Evolutionary conservation across 2,329 filamentous ascomycete genomes (phyloP).

Genomic region (Boeremia lycopersici): DNA sequence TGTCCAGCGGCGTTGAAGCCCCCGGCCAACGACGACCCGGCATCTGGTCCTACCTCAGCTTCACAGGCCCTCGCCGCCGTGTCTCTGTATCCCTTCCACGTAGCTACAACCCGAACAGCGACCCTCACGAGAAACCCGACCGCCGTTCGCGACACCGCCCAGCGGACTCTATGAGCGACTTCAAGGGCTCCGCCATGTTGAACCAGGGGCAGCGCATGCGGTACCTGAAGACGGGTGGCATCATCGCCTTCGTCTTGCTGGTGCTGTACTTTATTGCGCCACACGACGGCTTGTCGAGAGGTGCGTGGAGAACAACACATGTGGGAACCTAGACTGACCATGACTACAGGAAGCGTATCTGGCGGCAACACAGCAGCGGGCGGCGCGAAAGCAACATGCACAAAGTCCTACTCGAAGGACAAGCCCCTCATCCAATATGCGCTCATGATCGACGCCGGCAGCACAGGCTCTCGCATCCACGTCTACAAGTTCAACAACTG

Average conservation of each 20-base stretch:
- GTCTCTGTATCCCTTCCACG: constrained; percentile 59
- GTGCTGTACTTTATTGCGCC: constrained; percentile 64
- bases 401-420: constrained; percentile 79
- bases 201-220: constrained; percentile 66
- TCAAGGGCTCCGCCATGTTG: constrained; percentile 60
- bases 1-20: constrained; percentile 62
- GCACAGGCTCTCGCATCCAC: constrained; percentile 96
- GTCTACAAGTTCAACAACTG: constrained; percentile 99
- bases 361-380: constrained; percentile 56
- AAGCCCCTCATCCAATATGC: constrained; percentile 98
- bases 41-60: constrained; percentile 61
- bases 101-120: constrained; percentile 40
- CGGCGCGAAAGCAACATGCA: constrained; percentile 74
- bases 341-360: constrained; percentile 25
- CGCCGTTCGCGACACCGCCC: constrained; percentile 47
- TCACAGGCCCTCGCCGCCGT: constrained; percentile 57
- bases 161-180: constrained; percentile 50
- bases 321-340: constrained; percentile 7
- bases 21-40: constrained; percentile 52
- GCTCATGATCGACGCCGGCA: constrained; percentile 97
- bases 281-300: constrained; percentile 37
- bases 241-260: constrained; percentile 63
- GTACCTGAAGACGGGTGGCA: constrained; percentile 66
- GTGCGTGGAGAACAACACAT: constrained; percentile 19
- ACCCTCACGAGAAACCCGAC: constrained; percentile 56